Evolutionary conservation across 352 stramenopile species (phyloP).

Genomic region (Pythium grandisporangium): DNA sequence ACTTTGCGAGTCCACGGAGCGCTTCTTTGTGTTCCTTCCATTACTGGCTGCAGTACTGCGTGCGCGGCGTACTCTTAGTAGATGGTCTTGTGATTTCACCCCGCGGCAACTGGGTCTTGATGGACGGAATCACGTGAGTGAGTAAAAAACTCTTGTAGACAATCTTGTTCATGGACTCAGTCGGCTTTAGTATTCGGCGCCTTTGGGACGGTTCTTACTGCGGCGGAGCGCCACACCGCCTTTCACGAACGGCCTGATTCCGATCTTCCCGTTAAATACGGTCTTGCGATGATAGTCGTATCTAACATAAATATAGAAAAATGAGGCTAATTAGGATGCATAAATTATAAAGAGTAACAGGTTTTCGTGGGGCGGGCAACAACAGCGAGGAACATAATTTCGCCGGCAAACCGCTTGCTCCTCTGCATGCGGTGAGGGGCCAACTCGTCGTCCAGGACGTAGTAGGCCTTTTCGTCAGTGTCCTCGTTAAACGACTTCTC

Average conservation of each 20-base stretch:
- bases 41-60: too few relatives aligned
- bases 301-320: constrained; percentile 7
- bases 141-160: too few relatives aligned
- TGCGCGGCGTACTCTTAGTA: too few relatives aligned
- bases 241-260: constrained; percentile 15
- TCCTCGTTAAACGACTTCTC: constrained; percentile 16
- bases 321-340: neutral
- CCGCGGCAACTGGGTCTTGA: too few relatives aligned
- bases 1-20: too few relatives aligned
- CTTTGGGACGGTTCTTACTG: too few relatives aligned
- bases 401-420: constrained; percentile 8
- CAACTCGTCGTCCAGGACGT: constrained; percentile 5
- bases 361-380: constrained; percentile 6
- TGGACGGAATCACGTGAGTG: too few relatives aligned
- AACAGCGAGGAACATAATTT: constrained; percentile 13
- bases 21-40: too few relatives aligned
- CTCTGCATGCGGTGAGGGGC: constrained; percentile 2
- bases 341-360: neutral
- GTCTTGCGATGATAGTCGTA: constrained; percentile 6
- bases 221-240: constrained; percentile 1
- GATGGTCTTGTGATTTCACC: too few relatives aligned
- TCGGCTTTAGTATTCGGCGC: too few relatives aligned
- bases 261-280: constrained; percentile 17
- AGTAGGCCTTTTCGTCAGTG: constrained; percentile 1
- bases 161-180: too few relatives aligned